Base-by-base conservation (phyloP, 129 eudicot genomes). In the Helianthus annuus region DNA sequence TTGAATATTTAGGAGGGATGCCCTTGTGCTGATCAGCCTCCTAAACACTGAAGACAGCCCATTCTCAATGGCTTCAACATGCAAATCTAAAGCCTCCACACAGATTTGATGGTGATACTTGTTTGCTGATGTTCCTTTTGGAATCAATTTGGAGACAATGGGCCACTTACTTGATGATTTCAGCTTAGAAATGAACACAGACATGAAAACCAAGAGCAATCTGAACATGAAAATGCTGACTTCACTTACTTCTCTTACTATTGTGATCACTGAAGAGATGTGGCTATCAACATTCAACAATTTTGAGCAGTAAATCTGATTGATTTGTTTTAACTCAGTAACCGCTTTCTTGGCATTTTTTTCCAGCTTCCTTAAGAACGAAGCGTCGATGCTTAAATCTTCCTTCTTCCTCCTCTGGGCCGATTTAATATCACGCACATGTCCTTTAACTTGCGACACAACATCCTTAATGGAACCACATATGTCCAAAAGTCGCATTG, bases 1-100 rank as follows among this genome's bases (percentile, higher is more conserved):
- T 46, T 80, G 54, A 15, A 89, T 72, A 70, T 86, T 89, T 14
- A 89, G 87, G 51, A 89, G 82, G 7, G 83, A 44, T 12, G 84
- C 83, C 69, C 96, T 80, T 40, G 69, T 76, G 66, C 71, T 70
- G 19, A 89, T 54, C 70, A 89, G 38, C 39, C 73, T 61, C 82
- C 86, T 82, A 72, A 71, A 86, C 78, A 89, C 58, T 48, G 70
- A 56, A 4, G 44, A 79, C 51, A 89, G 71, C 14, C 81, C 83
- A 59, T 36, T 63, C 54, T 86, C 92, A 68, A 80, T 62, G 10
- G 76, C 73, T 49, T 82, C 83, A 10, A 84, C 39, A 38, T 68
- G 74, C 32, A 16, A 12, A 17, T 68, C 75, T 69, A 75, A 29
- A 46, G 48, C 39, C 68, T 75, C 79, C 4, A 54, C 67, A 42